Base-by-base conservation (phyloP, 2,329 filamentous ascomycete genomes). In the Capronia epimyces region DNA sequence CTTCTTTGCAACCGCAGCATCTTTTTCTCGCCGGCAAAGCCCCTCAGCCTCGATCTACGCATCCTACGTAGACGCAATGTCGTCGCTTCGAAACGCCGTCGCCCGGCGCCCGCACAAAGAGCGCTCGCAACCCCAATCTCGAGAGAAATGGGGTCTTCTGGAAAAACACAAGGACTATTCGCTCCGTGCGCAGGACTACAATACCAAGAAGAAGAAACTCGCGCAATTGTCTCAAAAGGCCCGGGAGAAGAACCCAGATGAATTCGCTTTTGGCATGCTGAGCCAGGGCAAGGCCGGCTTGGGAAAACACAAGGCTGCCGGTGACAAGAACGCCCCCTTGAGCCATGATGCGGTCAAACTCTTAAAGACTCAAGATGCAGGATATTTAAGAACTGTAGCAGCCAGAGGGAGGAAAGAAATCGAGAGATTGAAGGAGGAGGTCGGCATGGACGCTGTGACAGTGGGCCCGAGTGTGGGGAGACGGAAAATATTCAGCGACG, bases 101-200 rank as follows among this genome's bases (percentile, higher is more conserved):
- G 81, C 89, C 62, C 81, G 88, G 70, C 88, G 89, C 65, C 85
- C 89, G 61, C 91, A 97, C 71, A 81, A 84, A 62, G 93, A 97
- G 77, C 85, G 93, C 63, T 87, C 87, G 29, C 93, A 97, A 69
- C 87, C 90, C 34, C 71, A 81, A 57, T 87, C 90, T 66, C 87
- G 93, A 46, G 75, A 84, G 59, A 88, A 88, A 74, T 89, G 89
- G 71, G 93, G 93, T 58, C 80, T 97, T 18, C 83, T 97, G 55
- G 93, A 97, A 70, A 97, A 98, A 74, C 87, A 93, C 78, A 96
- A 96, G 75, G 81, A 84, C 69, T 84, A 84, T 71, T 77, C 78
- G 53, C 77, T 83, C 50, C 80, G 81, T 46, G 81, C 81, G 15
- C 73, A 75, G 65, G 81, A 84, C 68, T 81, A 82, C 71, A 80